Percentiles rank a stretch among this genome's conserved stretches.
phyloP scores from a whole-genome alignment of 108 stramenopile species.

The Cyclotella kingstonii region DNA sequence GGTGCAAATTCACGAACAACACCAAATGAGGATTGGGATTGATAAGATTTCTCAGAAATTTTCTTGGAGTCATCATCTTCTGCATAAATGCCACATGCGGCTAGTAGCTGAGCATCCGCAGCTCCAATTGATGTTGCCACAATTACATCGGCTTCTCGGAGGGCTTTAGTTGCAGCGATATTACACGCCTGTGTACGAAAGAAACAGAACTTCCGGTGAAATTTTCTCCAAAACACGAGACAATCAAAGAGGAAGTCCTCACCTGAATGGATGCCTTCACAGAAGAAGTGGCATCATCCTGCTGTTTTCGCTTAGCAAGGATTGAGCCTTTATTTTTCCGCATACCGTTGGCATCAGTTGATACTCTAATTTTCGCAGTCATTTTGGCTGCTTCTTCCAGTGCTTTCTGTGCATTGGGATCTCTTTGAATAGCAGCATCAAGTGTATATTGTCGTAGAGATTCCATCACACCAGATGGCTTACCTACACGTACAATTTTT shows the following conservation, averaged over 20 bases:
- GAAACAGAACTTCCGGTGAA: not conserved
- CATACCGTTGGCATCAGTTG: slow-evolving; percentile 20
- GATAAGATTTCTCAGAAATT: slow-evolving; percentile 3
- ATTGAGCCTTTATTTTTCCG: slow-evolving; percentile 33
- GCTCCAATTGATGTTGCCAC: slow-evolving; percentile 96
- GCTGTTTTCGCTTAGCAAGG: slow-evolving; percentile 50
- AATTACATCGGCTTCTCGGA: slow-evolving; percentile 96
- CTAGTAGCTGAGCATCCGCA: slow-evolving; percentile 90
- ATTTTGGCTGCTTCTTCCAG: slow-evolving; percentile 57
- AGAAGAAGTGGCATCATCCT: slow-evolving; percentile 78
- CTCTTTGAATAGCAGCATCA: slow-evolving; percentile 74
- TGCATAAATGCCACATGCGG: slow-evolving; percentile 77
- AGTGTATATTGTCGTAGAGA: slow-evolving; percentile 71
- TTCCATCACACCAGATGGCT: slow-evolving; percentile 73
- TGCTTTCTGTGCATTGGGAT: slow-evolving; percentile 75
- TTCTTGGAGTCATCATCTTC: slow-evolving; percentile 39
- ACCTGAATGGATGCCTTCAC: slow-evolving; percentile 76
- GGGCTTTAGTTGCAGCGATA: slow-evolving; percentile 76
- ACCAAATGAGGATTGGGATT: slow-evolving; percentile 27
- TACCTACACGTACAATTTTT: slow-evolving; percentile 86
- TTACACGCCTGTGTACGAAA: slow-evolving; percentile 49
- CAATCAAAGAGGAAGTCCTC: not conserved
- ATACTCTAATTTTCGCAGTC: slow-evolving; percentile 53
- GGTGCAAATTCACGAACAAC: slow-evolving; percentile 54
- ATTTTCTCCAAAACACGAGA: no score